Evolutionary conservation across 768 basidiomycete genomes (phyloP), one percentile per base, ranked within the genome.

Genomic region (Lenzites betulinus): DNA sequence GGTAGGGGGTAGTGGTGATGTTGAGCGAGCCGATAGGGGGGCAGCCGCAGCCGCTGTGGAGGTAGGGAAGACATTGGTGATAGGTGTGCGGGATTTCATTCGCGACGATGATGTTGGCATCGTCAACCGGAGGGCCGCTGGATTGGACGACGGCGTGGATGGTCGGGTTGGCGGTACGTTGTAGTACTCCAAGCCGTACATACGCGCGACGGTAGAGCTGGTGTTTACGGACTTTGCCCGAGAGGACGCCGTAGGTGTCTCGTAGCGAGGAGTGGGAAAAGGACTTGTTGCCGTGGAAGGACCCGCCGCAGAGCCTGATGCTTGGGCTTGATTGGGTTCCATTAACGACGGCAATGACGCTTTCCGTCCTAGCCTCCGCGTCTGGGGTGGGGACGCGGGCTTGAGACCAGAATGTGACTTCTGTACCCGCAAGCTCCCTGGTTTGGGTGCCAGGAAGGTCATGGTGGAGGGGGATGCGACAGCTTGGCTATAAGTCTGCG

Each of bases 391-490:
- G 30, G 90, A 88, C 6, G 84, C 85, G 26, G 87, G 85, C 69
- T 93, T 92, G 54, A 93, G 81, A 38, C 87, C 90, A 7, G 89
- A 85, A 69, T 91, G 89, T 2, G 91, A 92, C 69, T 93, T 93
- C 77, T 93, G 91, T 20, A 86, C 87, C 23, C 91, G 87, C 62
- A 93, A 82, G 71, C 87, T 88, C 53, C 83, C 85, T 59, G 88
- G 84, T 74, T 90, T 92, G 42, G 83, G 77, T 18, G 85, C 75
- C 61, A 89, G 81, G 73, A 89, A 84, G 11, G 85, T 80, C 59
- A 61, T 58, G 39, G 78, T 77, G 33, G 85, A 80, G 43, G 81
- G 68, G 22, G 83, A 74, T 15, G 81, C 74, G 64, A 87, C 77
- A 49, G 82, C 78, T 70, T 87, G 86, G 66, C 83, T 73, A 64